Base-by-base conservation (phyloP, 495 filamentous ascomycete species). In the Tuber melanosporum region DNA sequence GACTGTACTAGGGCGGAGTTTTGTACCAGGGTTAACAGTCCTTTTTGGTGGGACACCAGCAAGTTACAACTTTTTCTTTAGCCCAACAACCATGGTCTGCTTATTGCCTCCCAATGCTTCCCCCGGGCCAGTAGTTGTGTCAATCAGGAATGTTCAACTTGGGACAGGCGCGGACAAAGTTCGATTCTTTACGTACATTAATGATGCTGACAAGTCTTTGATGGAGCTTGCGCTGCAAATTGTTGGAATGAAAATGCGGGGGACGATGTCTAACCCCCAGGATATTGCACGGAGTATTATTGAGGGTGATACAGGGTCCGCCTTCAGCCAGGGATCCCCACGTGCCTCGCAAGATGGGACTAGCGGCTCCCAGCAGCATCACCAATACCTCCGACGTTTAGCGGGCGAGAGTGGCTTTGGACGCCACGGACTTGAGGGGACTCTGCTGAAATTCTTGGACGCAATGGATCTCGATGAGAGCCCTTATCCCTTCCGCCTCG, bases 41-140 rank as follows among this genome's bases (percentile, higher is more conserved):
- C 91, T 94, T 80, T 98, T 98, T 84, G 94, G 94, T 26, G 90
- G 93, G 70, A 88, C 87, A 6, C 86, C 89, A 47, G 94, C 95
- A 15, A 91, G 90, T 1, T 92, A 91, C 15, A 95, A 92, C 17
- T 93, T 92, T 1, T 96, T 87, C 80, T 97, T 93, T 91, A 92
- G 92, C 39, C 89, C 92, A 73, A 91, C 89, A 69, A 92, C 91
- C 32, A 86, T 97, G n/a, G 92, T 96, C 62, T 97, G 93, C 82
- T 85, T 94, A 47, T 87, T 94, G 0, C 95, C 95, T 39, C 93
- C 94, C 3, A 90, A 91, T 44, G 84, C 88, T 19, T 86, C 87
- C 69, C 87, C 92, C 1, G 92, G 94, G 19, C 84, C 88, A 47
- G 95, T 97, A 2, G 86, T 88, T 14, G 93, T 97, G 44, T 91